Percentiles rank a stretch among this genome's conserved stretches.
These are phyloP conservation scores for Neostapfia colusana DNA, from an alignment of 176 grass and related monocot genomes.

Conservation along the genomic window DNA sequence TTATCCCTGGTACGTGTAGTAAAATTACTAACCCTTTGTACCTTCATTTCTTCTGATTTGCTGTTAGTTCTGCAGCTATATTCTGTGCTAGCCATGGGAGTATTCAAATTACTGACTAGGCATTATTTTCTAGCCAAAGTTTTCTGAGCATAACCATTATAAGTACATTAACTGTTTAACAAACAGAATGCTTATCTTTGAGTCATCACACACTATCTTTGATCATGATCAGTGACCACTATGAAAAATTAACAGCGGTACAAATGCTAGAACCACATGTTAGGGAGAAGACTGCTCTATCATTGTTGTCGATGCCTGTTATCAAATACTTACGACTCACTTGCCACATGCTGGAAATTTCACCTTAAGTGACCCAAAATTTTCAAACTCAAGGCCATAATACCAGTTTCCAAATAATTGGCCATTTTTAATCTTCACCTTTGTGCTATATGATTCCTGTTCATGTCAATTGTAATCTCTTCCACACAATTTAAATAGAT, in stretches of 20 bases:
- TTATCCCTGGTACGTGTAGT: conserved; percentile 77
- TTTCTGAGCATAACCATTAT: background rate
- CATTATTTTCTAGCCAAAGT: background rate
- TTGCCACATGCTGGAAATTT: background rate
- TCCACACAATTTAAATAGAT: background rate
- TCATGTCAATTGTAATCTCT: background rate
- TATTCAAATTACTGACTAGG: background rate
- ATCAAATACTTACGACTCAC: background rate
- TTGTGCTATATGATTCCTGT: background rate
- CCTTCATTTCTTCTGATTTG: background rate
- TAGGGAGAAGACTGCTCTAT: background rate
- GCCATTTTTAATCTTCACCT: background rate
- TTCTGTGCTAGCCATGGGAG: background rate
- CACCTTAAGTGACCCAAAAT: background rate
- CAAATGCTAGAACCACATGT: background rate
- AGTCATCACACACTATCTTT: background rate
- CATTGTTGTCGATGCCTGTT: background rate
- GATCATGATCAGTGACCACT: background rate
- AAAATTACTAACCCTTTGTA: background rate
- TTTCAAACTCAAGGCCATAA: background rate
- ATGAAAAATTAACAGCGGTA: background rate
- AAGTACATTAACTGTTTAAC: background rate
- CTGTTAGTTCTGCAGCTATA: background rate
- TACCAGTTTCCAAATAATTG: background rate
- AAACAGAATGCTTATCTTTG: background rate